phyloP scores from a whole-genome alignment of 2,329 filamentous ascomycete species.

The Xylaria sp. region DNA sequence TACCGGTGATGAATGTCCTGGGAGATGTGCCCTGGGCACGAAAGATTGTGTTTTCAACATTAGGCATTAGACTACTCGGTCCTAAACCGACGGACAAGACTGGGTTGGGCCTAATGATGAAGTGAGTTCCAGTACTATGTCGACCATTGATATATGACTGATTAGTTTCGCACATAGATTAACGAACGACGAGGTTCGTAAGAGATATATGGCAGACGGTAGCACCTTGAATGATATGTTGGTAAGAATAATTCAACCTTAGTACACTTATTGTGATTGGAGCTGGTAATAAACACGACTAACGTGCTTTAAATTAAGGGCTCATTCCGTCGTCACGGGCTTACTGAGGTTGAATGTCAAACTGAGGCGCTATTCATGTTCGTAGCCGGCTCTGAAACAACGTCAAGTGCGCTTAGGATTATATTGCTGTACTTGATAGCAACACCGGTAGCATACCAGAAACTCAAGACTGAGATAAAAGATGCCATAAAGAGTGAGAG shows the following conservation, averaged over 20 bases:
- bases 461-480: constrained; percentile 58
- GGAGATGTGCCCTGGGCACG: constrained; percentile 39
- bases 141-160: not conserved
- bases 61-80: constrained; percentile 36
- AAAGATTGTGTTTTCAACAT: constrained; percentile 34
- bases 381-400: constrained; percentile 59
- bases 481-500: constrained; percentile 48
- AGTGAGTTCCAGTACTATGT: constrained; percentile 25
- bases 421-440: constrained; percentile 60
- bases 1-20: constrained; percentile 26
- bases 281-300: not conserved
- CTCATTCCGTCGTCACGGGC: constrained; percentile 48
- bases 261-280: not conserved
- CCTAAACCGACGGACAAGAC: constrained; percentile 37
- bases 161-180: constrained; percentile 22
- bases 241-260: constrained; percentile 29
- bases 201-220: constrained; percentile 18
- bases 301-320: constrained; percentile 36
- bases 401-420: constrained; percentile 58
- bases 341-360: constrained; percentile 46
- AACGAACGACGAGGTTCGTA: constrained; percentile 24
- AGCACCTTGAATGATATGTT: constrained; percentile 35
- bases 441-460: constrained; percentile 55
- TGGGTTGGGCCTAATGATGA: constrained; percentile 40
- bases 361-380: constrained; percentile 47